Evolutionary conservation across 805 yeast species (phyloP).

Genomic region (Spathaspora sp.): DNA sequence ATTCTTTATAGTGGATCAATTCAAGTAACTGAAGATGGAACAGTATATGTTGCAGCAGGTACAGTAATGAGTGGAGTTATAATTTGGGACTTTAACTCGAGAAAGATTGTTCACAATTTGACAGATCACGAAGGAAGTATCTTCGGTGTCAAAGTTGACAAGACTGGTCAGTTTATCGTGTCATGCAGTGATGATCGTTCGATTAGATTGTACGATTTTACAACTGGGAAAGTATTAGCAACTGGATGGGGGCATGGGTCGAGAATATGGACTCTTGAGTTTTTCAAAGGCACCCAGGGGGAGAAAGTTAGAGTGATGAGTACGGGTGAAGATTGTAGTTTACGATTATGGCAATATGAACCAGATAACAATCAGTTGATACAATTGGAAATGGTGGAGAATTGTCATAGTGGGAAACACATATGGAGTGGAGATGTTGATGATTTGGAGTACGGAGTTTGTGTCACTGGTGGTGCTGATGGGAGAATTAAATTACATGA

Average conservation of each 20-base stretch:
- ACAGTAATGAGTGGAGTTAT: slow-evolving; percentile 88
- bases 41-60: slow-evolving; percentile 73
- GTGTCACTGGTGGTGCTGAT: slow-evolving; percentile 92
- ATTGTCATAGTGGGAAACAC: slow-evolving; percentile 80
- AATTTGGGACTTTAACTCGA: slow-evolving; percentile 61
- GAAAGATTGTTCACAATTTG: slow-evolving; percentile 48
- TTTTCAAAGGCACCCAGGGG: slow-evolving; percentile 33
- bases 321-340: slow-evolving; percentile 82
- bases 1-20: slow-evolving; percentile 86
- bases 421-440: slow-evolving; percentile 76
- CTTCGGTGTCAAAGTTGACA: slow-evolving; percentile 69
- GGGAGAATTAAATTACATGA: slow-evolving; percentile 73
- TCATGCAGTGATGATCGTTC: slow-evolving; percentile 96
- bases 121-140: slow-evolving; percentile 89
- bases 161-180: slow-evolving; percentile 50
- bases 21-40: slow-evolving; percentile 36
- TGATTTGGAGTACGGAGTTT: slow-evolving; percentile 36
- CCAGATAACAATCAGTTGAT: slow-evolving; percentile 24
- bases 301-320: slow-evolving; percentile 46
- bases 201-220: slow-evolving; percentile 67
- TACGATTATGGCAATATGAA: slow-evolving; percentile 67
- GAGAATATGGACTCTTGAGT: slow-evolving; percentile 81
- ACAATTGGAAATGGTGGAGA: slow-evolving; percentile 46
- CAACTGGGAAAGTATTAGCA: slow-evolving; percentile 55
- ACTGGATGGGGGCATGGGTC: slow-evolving; percentile 97